phyloP scores from a whole-genome alignment of 805 yeast genomes.

The Wickerhamomyces sydowiorum region DNA sequence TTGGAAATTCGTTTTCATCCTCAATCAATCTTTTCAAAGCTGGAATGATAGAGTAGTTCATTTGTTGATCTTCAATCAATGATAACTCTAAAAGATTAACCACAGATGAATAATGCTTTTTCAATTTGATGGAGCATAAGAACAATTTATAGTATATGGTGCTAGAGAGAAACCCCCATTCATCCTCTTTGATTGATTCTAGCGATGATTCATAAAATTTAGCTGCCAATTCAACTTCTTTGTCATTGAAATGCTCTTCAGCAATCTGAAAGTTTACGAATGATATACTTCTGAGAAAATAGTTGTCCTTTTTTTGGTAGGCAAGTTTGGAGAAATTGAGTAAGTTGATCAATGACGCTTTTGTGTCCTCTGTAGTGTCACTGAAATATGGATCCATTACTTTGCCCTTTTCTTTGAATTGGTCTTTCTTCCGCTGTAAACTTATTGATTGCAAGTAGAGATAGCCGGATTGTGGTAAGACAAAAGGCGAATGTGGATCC shows the following conservation, averaged over 20 bases:
- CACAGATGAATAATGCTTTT: slow-evolving; percentile 27
- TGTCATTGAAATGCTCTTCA: slow-evolving; percentile 32
- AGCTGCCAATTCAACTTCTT: slow-evolving; percentile 35
- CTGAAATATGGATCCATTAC: slow-evolving; percentile 1
- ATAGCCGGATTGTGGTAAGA: slow-evolving; percentile 39
- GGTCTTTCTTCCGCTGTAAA: slow-evolving; percentile 21
- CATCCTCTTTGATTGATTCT: slow-evolving; percentile 31
- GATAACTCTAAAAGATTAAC: slow-evolving; percentile 28
- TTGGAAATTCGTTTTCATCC: slow-evolving; percentile 1
- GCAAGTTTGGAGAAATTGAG: slow-evolving; percentile 31
- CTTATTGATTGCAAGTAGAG: slow-evolving; percentile 34
- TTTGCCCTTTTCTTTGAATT: slow-evolving; percentile 8
- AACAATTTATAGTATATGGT: slow-evolving; percentile 31
- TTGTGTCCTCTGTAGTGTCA: not conserved
- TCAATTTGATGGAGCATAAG: slow-evolving; percentile 29
- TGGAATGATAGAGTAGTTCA: not conserved
- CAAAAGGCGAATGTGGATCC: slow-evolving; percentile 21
- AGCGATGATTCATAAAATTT: slow-evolving; percentile 35
- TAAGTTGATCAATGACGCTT: slow-evolving; percentile 20
- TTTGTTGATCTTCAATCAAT: slow-evolving; percentile 12
- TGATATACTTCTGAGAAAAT: slow-evolving; percentile 33
- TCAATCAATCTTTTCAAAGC: slow-evolving; percentile 1
- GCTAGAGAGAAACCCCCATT: slow-evolving; percentile 33
- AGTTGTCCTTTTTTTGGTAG: slow-evolving; percentile 28
- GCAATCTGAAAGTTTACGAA: slow-evolving; percentile 47